Conservation (phyloP, 768 basidiomycete genomes). For the Chalciporus sphaerocephalus region DNA sequence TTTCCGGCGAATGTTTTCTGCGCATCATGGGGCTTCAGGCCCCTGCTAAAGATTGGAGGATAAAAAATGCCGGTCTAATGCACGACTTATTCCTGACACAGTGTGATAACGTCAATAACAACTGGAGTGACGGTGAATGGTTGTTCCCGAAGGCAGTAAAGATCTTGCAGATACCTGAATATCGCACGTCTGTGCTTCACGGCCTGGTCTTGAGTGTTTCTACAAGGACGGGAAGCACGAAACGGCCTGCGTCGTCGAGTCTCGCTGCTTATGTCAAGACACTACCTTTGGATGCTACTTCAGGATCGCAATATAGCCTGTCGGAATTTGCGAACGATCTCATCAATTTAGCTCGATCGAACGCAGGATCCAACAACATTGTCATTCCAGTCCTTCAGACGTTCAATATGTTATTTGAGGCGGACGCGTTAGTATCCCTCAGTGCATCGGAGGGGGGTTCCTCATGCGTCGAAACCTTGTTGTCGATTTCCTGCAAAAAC, state of each 20-base stretch:
- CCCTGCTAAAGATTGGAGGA: slow-evolving; percentile 48
- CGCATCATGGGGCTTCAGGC: slow-evolving; percentile 45
- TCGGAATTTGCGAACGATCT: slow-evolving; percentile 56
- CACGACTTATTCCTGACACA: slow-evolving; percentile 48
- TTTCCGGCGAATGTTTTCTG: slow-evolving; percentile 62
- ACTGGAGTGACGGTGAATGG: slow-evolving; percentile 73
- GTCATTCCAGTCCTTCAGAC: slow-evolving; percentile 83
- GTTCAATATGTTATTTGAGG: slow-evolving; percentile 68
- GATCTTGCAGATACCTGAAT: slow-evolving; percentile 58
- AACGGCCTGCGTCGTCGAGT: slow-evolving; percentile 61
- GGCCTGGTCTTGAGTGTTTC: slow-evolving; percentile 79
- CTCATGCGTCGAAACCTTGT: slow-evolving; percentile 45
- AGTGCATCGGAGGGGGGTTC: slow-evolving; percentile 43
- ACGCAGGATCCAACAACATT: slow-evolving; percentile 59
- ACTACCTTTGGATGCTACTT: slow-evolving; percentile 41
- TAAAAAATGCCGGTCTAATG: slow-evolving; percentile 47
- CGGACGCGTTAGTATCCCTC: slow-evolving; percentile 52
- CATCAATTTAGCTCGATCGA: slow-evolving; percentile 46
- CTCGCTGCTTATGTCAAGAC: slow-evolving; percentile 53
- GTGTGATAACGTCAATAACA: slow-evolving; percentile 24
- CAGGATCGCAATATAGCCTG: slow-evolving; percentile 41
- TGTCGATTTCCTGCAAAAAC: slow-evolving; percentile 57
- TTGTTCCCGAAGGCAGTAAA: slow-evolving; percentile 71
- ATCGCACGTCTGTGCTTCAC: slow-evolving; percentile 56
- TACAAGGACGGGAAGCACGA: slow-evolving; percentile 81